These are phyloP conservation scores for Parmales sp. DNA, from an alignment of 108 stramenopile genomes.

Conservation along the genomic window DNA sequence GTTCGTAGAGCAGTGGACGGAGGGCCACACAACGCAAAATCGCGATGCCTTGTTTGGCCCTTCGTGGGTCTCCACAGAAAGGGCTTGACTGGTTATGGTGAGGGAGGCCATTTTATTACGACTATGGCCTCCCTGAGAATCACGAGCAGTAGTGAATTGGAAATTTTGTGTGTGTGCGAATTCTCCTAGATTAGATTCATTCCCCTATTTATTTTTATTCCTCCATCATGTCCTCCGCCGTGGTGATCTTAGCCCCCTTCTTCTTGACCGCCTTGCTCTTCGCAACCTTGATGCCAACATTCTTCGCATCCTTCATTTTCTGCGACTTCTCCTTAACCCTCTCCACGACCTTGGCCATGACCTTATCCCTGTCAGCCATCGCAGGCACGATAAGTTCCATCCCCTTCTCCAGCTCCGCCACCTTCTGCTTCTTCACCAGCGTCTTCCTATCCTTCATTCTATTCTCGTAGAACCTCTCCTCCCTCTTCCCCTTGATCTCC, in stretches of 20 bases:
- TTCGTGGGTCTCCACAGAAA: background rate
- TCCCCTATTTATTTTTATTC: too few species aligned
- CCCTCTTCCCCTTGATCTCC: constrained; percentile 70
- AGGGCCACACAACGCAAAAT: background rate
- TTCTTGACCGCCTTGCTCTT: background rate
- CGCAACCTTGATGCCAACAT: background rate
- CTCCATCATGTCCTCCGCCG: too few species aligned
- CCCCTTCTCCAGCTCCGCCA: constrained; percentile 78
- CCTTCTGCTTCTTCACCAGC: constrained; percentile 71
- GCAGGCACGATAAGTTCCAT: constrained; percentile 77
- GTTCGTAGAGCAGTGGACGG: constrained; percentile 13
- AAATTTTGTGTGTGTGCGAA: too few species aligned
- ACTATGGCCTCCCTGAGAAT: too few species aligned
- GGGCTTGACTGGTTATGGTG: too few species aligned
- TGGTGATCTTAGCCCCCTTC: too few species aligned
- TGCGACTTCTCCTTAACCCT: constrained; percentile 62
- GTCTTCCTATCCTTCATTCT: constrained; percentile 76
- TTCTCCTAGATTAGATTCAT: too few species aligned
- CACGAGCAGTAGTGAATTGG: too few species aligned
- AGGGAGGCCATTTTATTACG: too few species aligned
- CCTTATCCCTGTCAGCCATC: constrained; percentile 59
- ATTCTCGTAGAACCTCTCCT: constrained; percentile 69
- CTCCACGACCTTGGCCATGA: constrained; percentile 81
- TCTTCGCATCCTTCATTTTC: constrained; percentile 47
- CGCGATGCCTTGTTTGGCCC: background rate